These are phyloP conservation scores for Boletus speciosus DNA, from an alignment of 768 basidiomycete species.

Conservation along the genomic window DNA sequence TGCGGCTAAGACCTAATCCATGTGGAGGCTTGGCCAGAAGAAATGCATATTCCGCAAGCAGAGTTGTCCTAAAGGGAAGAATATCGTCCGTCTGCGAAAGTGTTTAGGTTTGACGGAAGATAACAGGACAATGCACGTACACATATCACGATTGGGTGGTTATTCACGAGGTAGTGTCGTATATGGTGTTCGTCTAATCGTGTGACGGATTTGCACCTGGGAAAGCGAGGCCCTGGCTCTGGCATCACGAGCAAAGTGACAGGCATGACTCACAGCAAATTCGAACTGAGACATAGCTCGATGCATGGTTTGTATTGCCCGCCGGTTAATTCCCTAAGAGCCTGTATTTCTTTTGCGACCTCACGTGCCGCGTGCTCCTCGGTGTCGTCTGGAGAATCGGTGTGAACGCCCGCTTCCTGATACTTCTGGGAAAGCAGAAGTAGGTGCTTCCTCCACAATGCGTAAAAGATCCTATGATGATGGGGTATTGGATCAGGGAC, in stretches of 20 bases:
- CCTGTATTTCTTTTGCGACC: conserved; percentile 23
- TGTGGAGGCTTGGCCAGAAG: conserved; percentile 68
- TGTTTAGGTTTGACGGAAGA: neutral
- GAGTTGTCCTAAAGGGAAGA: conserved; percentile 71
- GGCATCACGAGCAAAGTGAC: neutral
- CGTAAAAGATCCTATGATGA: conserved; percentile 22
- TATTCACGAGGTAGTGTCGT: conserved; percentile 53
- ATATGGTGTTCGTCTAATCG: conserved; percentile 72
- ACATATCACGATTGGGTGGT: conserved; percentile 74
- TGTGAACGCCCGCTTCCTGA: conserved; percentile 15
- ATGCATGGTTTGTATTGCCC: conserved; percentile 51
- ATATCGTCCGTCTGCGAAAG: conserved; percentile 73
- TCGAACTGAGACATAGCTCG: conserved; percentile 81
- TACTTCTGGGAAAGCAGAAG: conserved; percentile 17
- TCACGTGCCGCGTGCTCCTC: conserved; percentile 20
- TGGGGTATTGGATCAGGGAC: conserved; percentile 21
- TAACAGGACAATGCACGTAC: conserved; percentile 37
- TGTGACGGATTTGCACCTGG: conserved; percentile 66
- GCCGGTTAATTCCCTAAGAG: conserved; percentile 9
- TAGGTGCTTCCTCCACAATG: conserved; percentile 23
- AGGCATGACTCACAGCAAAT: conserved; percentile 54
- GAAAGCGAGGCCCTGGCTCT: neutral
- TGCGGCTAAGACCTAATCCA: conserved; percentile 64
- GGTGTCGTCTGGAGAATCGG: conserved; percentile 4
- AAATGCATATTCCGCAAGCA: conserved; percentile 76